Conservation (phyloP, 1,284 basidiomycete genomes). For the Singerocomus rubriflavus region DNA sequence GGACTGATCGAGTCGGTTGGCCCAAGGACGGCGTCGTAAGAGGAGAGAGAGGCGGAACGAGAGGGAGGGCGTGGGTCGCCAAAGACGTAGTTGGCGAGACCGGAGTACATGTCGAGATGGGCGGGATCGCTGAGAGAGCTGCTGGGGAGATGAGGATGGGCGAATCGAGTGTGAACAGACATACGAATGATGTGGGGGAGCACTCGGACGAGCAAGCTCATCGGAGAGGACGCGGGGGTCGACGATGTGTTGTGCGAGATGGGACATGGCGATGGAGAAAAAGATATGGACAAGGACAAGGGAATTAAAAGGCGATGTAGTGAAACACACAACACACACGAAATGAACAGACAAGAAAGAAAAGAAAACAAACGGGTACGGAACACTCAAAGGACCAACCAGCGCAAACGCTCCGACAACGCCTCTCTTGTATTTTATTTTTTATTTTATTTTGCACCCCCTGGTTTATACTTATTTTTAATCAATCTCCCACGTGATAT, state of each 20-base stretch:
- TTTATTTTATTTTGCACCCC: slow-evolving; percentile 6
- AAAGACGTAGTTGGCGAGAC: slow-evolving; percentile 29
- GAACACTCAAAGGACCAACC: too few relatives aligned
- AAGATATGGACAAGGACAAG: slow-evolving; percentile 11
- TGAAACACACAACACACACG: background rate
- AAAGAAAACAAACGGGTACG: background rate
- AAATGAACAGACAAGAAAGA: background rate
- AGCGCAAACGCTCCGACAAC: background rate
- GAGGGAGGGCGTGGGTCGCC: slow-evolving; percentile 12
- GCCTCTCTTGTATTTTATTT: slow-evolving; percentile 3
- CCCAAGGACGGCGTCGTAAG: slow-evolving; percentile 18
- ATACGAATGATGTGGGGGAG: background rate
- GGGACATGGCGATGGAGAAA: slow-evolving; percentile 13
- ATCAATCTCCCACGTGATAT: slow-evolving; percentile 24
- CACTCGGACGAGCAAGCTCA: slow-evolving; percentile 16
- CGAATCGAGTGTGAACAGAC: background rate
- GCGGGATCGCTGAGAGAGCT: background rate
- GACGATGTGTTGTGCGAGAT: slow-evolving; percentile 29
- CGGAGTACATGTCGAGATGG: slow-evolving; percentile 24
- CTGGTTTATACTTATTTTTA: slow-evolving; percentile 7
- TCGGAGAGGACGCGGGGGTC: slow-evolving; percentile 32
- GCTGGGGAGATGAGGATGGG: slow-evolving; percentile 1
- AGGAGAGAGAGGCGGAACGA: slow-evolving; percentile 3
- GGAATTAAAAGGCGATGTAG: background rate
- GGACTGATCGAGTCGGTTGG: slow-evolving; percentile 27